Evolutionary conservation across 73 alveolate genomes (phyloP).

Genomic region (Uronychia setigera): DNA sequence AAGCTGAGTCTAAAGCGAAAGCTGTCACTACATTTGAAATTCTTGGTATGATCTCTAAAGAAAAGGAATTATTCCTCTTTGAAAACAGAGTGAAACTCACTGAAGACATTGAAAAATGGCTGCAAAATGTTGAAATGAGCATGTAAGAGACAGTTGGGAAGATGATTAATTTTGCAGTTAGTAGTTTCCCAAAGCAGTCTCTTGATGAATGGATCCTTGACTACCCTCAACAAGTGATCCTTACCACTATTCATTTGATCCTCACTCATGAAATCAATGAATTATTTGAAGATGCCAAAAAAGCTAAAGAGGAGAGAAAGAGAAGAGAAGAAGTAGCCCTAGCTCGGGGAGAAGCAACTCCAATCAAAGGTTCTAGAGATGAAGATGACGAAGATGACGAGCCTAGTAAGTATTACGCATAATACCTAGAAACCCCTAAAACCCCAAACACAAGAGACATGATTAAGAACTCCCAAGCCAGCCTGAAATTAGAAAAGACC

Average conservation of each 20-base stretch:
- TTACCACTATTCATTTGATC: constrained; percentile 63
- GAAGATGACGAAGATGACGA: constrained; percentile 10
- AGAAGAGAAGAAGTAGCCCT: background rate
- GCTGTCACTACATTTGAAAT: constrained; percentile 11
- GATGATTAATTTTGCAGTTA: constrained; percentile 57
- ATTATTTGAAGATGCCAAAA: constrained; percentile 45
- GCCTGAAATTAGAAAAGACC: constrained; percentile 6
- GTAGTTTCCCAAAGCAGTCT: constrained; percentile 68
- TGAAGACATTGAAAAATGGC: constrained; percentile 59
- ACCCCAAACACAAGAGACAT: constrained; percentile 59
- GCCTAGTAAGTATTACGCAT: constrained; percentile 11
- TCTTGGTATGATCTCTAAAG: constrained; percentile 65
- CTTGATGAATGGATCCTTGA: constrained; percentile 81
- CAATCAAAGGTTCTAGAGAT: background rate
- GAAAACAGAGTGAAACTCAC: constrained; percentile 56
- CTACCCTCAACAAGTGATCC: constrained; percentile 68
- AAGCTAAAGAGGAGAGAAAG: background rate
- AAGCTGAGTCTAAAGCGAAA: background rate
- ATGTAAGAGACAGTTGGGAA: constrained; percentile 70
- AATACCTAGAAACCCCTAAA: constrained; percentile 13
- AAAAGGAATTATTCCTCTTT: constrained; percentile 66
- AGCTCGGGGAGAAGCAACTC: constrained; percentile 2
- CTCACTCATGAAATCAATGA: constrained; percentile 75
- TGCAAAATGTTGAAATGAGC: constrained; percentile 50
- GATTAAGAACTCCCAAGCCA: constrained; percentile 18